These are phyloP conservation scores for Arabidopsis lyrata DNA, from an alignment of 441 rosid genomes.

Conservation along the genomic window DNA sequence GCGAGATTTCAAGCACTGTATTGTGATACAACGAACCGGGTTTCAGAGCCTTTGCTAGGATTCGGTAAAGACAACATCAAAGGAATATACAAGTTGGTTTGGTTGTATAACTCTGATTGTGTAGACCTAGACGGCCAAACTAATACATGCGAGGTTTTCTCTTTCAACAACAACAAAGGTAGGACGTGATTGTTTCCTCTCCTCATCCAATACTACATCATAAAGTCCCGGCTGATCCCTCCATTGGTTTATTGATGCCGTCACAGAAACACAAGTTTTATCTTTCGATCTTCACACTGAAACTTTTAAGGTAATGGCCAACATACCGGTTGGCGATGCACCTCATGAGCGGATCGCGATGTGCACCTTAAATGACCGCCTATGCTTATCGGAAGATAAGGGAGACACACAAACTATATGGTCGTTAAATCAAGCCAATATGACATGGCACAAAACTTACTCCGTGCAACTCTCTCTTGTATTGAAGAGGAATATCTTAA, in stretches of 20 bases:
- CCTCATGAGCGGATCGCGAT: not conserved
- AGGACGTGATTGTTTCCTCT: slow-evolving; percentile 1
- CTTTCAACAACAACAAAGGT: slow-evolving; percentile 7
- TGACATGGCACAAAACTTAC: slow-evolving; percentile 17
- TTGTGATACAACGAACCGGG: not conserved
- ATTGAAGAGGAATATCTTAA: not conserved
- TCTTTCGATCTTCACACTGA: slow-evolving; percentile 19
- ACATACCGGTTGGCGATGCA: not conserved
- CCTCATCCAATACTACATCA: not conserved
- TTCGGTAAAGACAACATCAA: slow-evolving; percentile 18
- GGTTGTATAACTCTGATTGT: slow-evolving; percentile 14
- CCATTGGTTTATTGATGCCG: slow-evolving; percentile 20
- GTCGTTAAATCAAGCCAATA: slow-evolving; percentile 7
- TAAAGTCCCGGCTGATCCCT: not conserved
- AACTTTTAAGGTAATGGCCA: not conserved
- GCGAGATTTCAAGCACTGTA: not conserved
- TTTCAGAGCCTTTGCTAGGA: not conserved
- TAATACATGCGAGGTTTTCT: slow-evolving; percentile 12
- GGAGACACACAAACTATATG: slow-evolving; percentile 17
- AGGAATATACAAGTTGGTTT: slow-evolving; percentile 13
- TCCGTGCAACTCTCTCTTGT: not conserved
- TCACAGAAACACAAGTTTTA: not conserved
- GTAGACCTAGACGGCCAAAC: not conserved
- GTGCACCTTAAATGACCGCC: slow-evolving; percentile 14
- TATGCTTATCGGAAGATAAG: slow-evolving; percentile 1